These are phyloP conservation scores for Cyamopsis tetragonoloba DNA, from an alignment of 306 rosid species.

Conservation along the genomic window DNA sequence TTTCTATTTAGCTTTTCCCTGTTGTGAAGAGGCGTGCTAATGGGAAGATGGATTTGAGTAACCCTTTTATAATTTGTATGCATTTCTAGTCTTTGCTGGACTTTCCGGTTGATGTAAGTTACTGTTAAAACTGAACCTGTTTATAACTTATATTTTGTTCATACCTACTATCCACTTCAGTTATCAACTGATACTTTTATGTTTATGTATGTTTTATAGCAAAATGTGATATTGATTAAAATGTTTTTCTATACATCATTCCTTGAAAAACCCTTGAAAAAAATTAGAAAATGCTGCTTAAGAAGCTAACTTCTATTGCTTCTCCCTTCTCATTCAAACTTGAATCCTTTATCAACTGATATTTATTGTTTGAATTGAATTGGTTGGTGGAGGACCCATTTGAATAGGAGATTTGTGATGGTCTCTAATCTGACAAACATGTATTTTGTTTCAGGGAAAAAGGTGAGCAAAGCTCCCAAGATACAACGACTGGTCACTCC, in stretches of 20 bases:
- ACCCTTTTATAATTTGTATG: background rate
- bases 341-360: background rate
- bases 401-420: background rate
- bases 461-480: slow-evolving; percentile 41
- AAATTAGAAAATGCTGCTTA: background rate
- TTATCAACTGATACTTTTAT: background rate
- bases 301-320: background rate
- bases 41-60: background rate
- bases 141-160: background rate
- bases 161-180: background rate
- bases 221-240: background rate
- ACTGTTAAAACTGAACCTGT: background rate
- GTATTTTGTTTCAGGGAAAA: slow-evolving; percentile 25
- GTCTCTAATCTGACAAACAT: background rate
- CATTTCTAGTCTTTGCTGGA: background rate
- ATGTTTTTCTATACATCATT: background rate
- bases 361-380: background rate
- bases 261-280: background rate
- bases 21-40: background rate
- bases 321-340: background rate
- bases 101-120: background rate
- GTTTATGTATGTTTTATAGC: background rate
- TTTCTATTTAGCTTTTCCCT: background rate
- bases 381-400: background rate
- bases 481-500: slow-evolving; percentile 38